Base-by-base conservation (phyloP, 257 asterid species). In the Rhazya stricta region DNA sequence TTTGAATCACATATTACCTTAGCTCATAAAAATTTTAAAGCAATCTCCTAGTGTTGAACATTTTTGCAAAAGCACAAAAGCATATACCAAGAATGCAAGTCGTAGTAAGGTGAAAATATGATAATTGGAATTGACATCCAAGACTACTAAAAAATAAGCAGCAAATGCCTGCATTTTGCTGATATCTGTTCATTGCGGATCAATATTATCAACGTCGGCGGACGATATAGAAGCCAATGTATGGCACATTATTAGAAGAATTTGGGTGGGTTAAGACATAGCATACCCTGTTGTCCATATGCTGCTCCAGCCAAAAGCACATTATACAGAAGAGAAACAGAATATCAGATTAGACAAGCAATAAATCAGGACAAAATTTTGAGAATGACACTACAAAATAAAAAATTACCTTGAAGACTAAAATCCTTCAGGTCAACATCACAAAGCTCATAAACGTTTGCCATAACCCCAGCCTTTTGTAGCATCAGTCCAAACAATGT, bases 351-450 rank as follows among this genome's bases (percentile, higher is more conserved):
- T 72, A 86, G 87, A 46, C 68, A 70, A 73, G 72, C 50, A 27
- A 51, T 74, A 68, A 41, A 75, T 71, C 56, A 16, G 51, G 34
- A 61, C 8, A 57, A 68, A 69, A 73, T 56, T 71, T 43, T 70
- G 13, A 62, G 19, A 51, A 34, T 57, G 41, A 50, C 73, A 70
- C 41, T 43, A 39, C 6, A 60, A 73, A 71, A 74, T 51, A 48
- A 50, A 82, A 73, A 68, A 79, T 74, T 76, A 94, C 98, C 97
- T 86, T 95, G 99, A 56, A 95, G 91, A 82, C 99, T 95, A 84
- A 95, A 95, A 87, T 95, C 99, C 78, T 92, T 92, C 79, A 95
- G 74, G 85, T 95, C 98, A 77, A 95, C 94, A 83, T 92, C 99
- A 79, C 99, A 95, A 79, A 95, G 96, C 87, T 91, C 89, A 62